Conservation (phyloP, 106 monocot genomes). For the Allium sativum region DNA sequence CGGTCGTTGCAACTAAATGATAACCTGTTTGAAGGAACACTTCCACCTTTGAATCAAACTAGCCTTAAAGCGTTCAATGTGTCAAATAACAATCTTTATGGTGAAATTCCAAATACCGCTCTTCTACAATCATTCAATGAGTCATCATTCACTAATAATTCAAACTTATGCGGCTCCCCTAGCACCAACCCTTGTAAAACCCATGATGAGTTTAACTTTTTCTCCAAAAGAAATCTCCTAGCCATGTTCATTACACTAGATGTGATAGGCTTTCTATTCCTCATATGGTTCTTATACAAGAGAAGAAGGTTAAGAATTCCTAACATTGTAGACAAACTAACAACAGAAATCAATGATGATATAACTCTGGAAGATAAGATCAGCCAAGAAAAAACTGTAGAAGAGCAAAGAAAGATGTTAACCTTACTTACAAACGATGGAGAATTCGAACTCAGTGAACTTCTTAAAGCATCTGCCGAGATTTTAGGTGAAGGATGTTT, state of each 20-base stretch:
- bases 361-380: neutral
- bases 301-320: neutral
- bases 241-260: neutral
- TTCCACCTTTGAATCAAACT: slow-evolving; percentile 12
- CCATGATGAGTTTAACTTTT: neutral
- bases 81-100: slow-evolving; percentile 11
- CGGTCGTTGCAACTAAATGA: slow-evolving; percentile 7
- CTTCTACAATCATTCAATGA: slow-evolving; percentile 6
- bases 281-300: neutral
- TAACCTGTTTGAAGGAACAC: slow-evolving; percentile 9
- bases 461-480: slow-evolving; percentile 20
- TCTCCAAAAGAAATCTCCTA: neutral
- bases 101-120: slow-evolving; percentile 10
- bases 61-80: slow-evolving; percentile 10
- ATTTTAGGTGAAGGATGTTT: slow-evolving; percentile 19
- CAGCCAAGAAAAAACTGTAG: neutral
- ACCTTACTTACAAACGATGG: slow-evolving; percentile 1
- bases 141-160: slow-evolving; percentile 1
- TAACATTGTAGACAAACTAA: neutral
- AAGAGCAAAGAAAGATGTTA: neutral
- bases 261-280: neutral
- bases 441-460: slow-evolving; percentile 9
- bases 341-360: neutral
- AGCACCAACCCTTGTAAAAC: neutral
- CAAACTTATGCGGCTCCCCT: slow-evolving; percentile 6